Conservation (phyloP, 2,329 filamentous ascomycete genomes). For the Ceratocystis lukuohia region DNA sequence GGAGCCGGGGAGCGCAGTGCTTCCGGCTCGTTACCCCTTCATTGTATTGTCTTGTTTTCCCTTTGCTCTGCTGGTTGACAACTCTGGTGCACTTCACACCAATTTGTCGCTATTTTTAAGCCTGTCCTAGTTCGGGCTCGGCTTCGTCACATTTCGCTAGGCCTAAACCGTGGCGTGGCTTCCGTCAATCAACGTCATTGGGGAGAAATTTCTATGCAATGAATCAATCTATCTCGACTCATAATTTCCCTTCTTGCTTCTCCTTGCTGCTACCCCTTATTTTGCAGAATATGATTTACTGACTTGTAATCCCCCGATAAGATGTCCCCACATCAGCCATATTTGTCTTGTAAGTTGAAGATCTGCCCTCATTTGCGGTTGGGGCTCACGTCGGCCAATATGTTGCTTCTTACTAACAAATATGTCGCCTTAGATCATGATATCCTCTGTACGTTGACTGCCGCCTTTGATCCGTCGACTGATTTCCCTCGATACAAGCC, state of each 20-base stretch:
- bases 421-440: conserved; percentile 26
- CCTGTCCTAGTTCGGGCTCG: background rate
- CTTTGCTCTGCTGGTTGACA: background rate
- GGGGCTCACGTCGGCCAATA: background rate
- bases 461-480: background rate
- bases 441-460: conserved; percentile 26
- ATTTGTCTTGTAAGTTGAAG: conserved; percentile 34
- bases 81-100: background rate
- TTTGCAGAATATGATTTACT: conserved; percentile 4
- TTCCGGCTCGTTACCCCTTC: background rate
- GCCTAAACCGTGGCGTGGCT: background rate
- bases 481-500: background rate
- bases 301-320: conserved; percentile 15
- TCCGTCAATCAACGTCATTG: background rate
- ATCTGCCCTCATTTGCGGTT: background rate
- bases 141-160: background rate
- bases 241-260: background rate
- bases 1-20: background rate
- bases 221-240: background rate
- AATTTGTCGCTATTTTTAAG: background rate
- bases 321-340: conserved; percentile 30
- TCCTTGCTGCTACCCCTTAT: background rate
- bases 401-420: background rate
- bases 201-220: background rate
- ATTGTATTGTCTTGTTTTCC: background rate